Conservation (phyloP, 2,329 filamentous ascomycete genomes). For the Neopestalotiopsis sp. region DNA sequence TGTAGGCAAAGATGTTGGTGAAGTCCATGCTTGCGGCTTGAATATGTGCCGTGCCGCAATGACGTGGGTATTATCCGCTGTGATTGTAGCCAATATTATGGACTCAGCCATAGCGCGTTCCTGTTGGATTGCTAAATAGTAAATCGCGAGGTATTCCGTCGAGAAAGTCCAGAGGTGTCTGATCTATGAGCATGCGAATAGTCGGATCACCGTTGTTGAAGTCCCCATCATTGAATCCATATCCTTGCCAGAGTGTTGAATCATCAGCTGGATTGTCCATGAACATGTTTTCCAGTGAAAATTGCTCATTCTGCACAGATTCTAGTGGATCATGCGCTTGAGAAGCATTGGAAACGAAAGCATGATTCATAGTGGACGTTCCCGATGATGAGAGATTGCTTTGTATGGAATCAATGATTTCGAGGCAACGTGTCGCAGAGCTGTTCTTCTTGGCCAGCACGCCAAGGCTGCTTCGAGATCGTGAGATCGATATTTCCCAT, state of each 20-base stretch:
- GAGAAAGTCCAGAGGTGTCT: conserved; percentile 10
- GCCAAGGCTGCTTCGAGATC: conserved; percentile 4
- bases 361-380: neutral
- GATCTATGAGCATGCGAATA: conserved; percentile 18
- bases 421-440: conserved; percentile 12
- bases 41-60: neutral
- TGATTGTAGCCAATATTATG: neutral
- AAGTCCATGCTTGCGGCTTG: neutral
- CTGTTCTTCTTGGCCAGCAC: conserved; percentile 15
- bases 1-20: neutral
- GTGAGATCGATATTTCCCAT: conserved; percentile 7
- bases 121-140: neutral
- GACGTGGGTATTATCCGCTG: neutral
- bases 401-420: conserved; percentile 14
- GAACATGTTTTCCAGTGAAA: neutral
- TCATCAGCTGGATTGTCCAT: neutral
- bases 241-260: neutral
- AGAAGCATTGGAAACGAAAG: neutral
- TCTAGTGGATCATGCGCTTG: neutral
- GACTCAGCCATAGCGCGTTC: neutral
- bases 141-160: neutral
- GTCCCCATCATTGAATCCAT: conserved; percentile 13
- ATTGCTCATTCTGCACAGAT: neutral
- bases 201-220: conserved; percentile 12
- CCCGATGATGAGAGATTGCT: neutral